Evolutionary conservation across 2,329 filamentous ascomycete genomes (phyloP).

Genomic region (Colletotrichum kahawae): DNA sequence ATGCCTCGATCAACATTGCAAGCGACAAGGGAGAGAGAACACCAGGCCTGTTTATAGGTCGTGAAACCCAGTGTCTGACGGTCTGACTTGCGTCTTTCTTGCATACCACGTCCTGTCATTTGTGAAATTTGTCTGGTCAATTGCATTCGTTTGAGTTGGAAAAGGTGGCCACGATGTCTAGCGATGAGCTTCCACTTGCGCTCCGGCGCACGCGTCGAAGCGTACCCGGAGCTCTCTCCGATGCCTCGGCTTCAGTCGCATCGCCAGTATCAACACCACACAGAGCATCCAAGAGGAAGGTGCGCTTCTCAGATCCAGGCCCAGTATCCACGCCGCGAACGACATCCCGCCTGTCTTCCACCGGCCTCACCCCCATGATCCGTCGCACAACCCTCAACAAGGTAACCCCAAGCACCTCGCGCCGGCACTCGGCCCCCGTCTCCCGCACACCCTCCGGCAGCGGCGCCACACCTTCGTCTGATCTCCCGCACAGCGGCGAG

Average conservation of each 20-base stretch:
- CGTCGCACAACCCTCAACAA: slow-evolving; percentile 51
- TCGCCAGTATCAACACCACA: slow-evolving; percentile 24
- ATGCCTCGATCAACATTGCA: neutral
- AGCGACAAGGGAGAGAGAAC: neutral
- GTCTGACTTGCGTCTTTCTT: neutral
- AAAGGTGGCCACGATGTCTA: slow-evolving; percentile 33
- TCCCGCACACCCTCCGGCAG: slow-evolving; percentile 24
- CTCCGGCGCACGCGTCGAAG: slow-evolving; percentile 58
- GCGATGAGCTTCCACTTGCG: slow-evolving; percentile 57
- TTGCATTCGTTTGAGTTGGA: neutral
- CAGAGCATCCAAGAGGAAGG: slow-evolving; percentile 45
- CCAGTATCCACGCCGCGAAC: slow-evolving; percentile 31
- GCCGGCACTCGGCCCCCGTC: slow-evolving; percentile 51
- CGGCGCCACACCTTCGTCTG: slow-evolving; percentile 20
- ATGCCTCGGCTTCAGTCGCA: neutral
- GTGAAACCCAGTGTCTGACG: neutral
- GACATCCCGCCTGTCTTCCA: slow-evolving; percentile 35
- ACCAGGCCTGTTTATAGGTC: neutral
- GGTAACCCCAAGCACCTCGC: slow-evolving; percentile 35
- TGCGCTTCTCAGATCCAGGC: slow-evolving; percentile 66
- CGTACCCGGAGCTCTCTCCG: neutral
- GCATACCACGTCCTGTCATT: neutral
- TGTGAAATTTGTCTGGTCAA: neutral
- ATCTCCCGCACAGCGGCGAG: slow-evolving; percentile 35
- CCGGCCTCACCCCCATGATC: slow-evolving; percentile 65